Base-by-base conservation (phyloP, 192 early-diverging fungal species). In the Backusella mclennaniae region DNA sequence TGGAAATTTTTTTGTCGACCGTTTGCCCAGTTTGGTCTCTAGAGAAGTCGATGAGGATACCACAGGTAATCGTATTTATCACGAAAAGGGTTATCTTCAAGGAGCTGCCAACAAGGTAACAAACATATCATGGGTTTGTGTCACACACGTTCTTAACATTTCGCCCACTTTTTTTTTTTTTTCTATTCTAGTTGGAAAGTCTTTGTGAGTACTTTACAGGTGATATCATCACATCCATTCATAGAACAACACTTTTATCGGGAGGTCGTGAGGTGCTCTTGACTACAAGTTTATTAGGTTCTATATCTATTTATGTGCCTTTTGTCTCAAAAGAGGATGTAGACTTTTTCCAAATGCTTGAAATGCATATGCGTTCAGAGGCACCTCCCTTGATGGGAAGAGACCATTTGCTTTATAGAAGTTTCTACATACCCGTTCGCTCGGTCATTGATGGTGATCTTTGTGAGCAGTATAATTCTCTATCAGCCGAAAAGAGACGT, bases 321-420 rank as follows among this genome's bases (percentile, higher is more conserved):
- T 94, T 99, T 79, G 84, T 90, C 11, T 91, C 93, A 21, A 93
- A 94, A 76, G 93, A 95, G 76, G 98, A 99, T 80, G 89, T 94
- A 31, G 96, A 96, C 36, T 96, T 98, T 79, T 95, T 99, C 88
- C 92, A 92, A 82, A 87, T 90, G 1, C 85, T 99, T 29, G 98
- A 99, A 84, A 91, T 94, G 88, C 92, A 93, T 67, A 88, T 99
- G 84, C 89, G 98, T 29, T 81, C 86, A 63, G 89, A 92, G 68
- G 84, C 84, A 17, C 90, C 92, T 29, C 94, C 93, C n/a, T 63
- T 90, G 19, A 86, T 90, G 4, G 96, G 96, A 31, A 92, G 97
- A 35, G 96, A 98, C 79, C 98, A 99, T 81, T 75, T 95, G 67
- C 76, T 89, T 31, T 98, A 92, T 84, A 89, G 98, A n/a, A 85